Percentiles rank a stretch among this genome's conserved stretches.
Conservation (phyloP, 2,329 filamentous ascomycete genomes). For the Fusarium hostae region DNA sequence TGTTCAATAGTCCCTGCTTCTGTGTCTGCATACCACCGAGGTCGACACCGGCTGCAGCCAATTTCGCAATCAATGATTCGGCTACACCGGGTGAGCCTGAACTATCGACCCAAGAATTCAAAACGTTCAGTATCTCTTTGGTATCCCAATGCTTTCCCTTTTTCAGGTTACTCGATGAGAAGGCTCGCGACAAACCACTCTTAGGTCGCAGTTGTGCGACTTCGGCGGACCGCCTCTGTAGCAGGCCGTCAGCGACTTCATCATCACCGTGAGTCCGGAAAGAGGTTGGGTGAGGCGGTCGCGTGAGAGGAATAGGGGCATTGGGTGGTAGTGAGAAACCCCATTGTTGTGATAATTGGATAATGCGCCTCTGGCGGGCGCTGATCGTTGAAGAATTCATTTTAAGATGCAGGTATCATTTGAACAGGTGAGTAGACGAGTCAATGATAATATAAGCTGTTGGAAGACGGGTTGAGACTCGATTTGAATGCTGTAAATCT, state of each 20-base stretch:
- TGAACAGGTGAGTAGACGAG: not conserved
- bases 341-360: conserved; percentile 63
- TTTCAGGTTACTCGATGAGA: conserved; percentile 53
- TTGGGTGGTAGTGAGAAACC: conserved; percentile 55
- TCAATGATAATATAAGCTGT: not conserved
- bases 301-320: conserved; percentile 53
- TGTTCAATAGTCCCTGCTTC: conserved; percentile 59
- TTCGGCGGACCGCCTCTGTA: conserved; percentile 58
- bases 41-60: conserved; percentile 62
- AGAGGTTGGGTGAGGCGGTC: conserved; percentile 56
- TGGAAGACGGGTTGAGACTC: not conserved
- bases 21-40: conserved; percentile 61
- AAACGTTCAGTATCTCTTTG: conserved; percentile 62
- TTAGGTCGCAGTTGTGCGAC: conserved; percentile 52
- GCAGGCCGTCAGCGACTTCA: conserved; percentile 62
- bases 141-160: conserved; percentile 64
- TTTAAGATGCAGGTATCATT: conserved; percentile 24
- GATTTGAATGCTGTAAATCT: not conserved
- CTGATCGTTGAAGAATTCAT: conserved; percentile 50
- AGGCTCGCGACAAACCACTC: conserved; percentile 53
- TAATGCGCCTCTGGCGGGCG: conserved; percentile 59
- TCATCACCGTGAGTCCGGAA: conserved; percentile 63
- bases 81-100: conserved; percentile 64
- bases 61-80: conserved; percentile 64
- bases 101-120: conserved; percentile 61